Base-by-base conservation (phyloP, 352 stramenopile species). In the Phytophthora syringae region DNA sequence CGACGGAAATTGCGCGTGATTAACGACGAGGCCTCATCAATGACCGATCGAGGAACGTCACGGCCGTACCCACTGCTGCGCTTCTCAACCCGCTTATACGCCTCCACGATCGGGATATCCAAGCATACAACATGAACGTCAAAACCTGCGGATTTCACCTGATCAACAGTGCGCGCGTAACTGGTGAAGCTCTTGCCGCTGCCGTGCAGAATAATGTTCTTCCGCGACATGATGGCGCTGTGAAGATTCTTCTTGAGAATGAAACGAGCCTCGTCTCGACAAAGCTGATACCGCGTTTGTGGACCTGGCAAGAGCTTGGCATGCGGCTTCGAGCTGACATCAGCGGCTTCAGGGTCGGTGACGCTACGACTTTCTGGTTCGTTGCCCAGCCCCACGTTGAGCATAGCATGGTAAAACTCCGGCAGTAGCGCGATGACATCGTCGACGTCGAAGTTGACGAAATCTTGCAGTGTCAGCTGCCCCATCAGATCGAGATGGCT, bases 401-500 rank as follows among this genome's bases (percentile, higher is more conserved):
- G 82, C 86, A 93, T 90, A 6, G 86, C 76, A 60, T 92, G 82
- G 56, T 94, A 92, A 37, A 89, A 94, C 70, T 92, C 83, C 9
- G 83, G 85, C 24, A 94, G 63, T 50, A 94, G 71, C 18, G 85
- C 84, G 55, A 92, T 92, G 30, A 90, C 67, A 61, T 93, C 85
- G 61, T 93, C 85, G 7, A 93, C 80, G 36, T 92, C 85, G 55
- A 93, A 93, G 67, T 92, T 93, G 42, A 92, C 85, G 73, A 88
- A 93, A 37, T 92, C 83, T n/a, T 82, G 73, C 16, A 93, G 54
- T 22, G 78, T 87, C 58, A 93, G 75, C 54, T 89, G 77, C 12
- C 73, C 79, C 16, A 87, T 84, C 27, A 84, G 75, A 39, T 93
- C 82, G 30, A 93, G 64, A 64, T 92, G 80, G 30, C 82, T 88